Evolutionary conservation across 371 early-diverging fungal species (phyloP).

Genomic region (Rhizopus microsporus): DNA sequence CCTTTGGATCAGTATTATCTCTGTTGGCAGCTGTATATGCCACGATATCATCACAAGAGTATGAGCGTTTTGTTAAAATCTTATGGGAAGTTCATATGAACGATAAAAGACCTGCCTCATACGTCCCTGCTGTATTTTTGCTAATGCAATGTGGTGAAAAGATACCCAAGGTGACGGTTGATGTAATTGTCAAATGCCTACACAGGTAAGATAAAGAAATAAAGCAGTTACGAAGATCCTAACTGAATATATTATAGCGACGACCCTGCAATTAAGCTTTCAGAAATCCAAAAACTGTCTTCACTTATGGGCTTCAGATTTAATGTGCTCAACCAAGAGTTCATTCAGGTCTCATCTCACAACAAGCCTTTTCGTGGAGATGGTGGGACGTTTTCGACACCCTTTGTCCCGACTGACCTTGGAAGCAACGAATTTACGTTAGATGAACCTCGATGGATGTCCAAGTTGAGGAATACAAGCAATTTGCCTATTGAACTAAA

Average conservation of each 20-base stretch:
- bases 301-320: slow-evolving; percentile 55
- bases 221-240: background rate
- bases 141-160: slow-evolving; percentile 67
- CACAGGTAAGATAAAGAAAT: slow-evolving; percentile 34
- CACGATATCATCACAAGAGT: slow-evolving; percentile 49
- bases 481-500: slow-evolving; percentile 63
- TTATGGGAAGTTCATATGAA: slow-evolving; percentile 60
- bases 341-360: slow-evolving; percentile 50
- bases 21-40: slow-evolving; percentile 60
- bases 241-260: slow-evolving; percentile 28
- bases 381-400: slow-evolving; percentile 53
- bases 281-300: slow-evolving; percentile 47
- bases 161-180: slow-evolving; percentile 49
- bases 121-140: slow-evolving; percentile 58
- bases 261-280: slow-evolving; percentile 48
- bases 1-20: slow-evolving; percentile 56
- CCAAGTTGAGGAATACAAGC: slow-evolving; percentile 56
- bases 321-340: slow-evolving; percentile 55
- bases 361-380: slow-evolving; percentile 61
- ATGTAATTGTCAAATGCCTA: slow-evolving; percentile 44
- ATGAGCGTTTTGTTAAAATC: slow-evolving; percentile 41
- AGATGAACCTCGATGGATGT: slow-evolving; percentile 65
- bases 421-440: slow-evolving; percentile 62
- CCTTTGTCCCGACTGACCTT: slow-evolving; percentile 63
- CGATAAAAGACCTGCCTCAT: slow-evolving; percentile 46